Evolutionary conservation across 169 alveolate genomes (phyloP).

Genomic region (Cyclospora cayetanensis): DNA sequence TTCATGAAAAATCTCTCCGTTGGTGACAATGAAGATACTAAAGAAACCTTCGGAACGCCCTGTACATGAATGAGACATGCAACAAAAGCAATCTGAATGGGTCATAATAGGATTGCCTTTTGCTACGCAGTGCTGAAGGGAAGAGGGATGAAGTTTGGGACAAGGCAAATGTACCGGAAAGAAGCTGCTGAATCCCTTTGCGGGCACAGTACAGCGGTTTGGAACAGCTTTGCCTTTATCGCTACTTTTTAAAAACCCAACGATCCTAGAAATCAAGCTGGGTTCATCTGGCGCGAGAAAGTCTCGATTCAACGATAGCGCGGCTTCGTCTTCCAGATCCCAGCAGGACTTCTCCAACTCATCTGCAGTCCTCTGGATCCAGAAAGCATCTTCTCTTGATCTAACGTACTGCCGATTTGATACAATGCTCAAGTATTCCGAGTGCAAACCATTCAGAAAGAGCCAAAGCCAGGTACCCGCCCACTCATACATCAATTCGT

Average conservation of each 20-base stretch:
- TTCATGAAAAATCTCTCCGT: not conserved
- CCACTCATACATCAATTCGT: conserved; percentile 18
- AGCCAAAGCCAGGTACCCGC: conserved; percentile 57
- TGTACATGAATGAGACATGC: too few relatives aligned
- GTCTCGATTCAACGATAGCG: conserved; percentile 18
- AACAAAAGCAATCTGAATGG: too few relatives aligned
- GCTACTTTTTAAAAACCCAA: not conserved
- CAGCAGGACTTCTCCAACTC: conserved; percentile 55
- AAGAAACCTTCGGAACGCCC: too few relatives aligned
- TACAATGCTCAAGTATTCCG: conserved; percentile 58
- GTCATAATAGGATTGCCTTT: too few relatives aligned
- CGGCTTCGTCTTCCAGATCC: conserved; percentile 22
- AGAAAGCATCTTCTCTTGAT: conserved; percentile 17
- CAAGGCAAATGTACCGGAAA: conserved; percentile 23
- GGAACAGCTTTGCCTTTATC: not conserved
- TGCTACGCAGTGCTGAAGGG: too few relatives aligned
- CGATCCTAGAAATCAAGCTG: not conserved
- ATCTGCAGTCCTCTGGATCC: conserved; percentile 47
- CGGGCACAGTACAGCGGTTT: conserved; percentile 16
- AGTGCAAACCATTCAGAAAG: conserved; percentile 47
- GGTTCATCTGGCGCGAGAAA: conserved; percentile 17
- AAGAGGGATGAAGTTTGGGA: too few relatives aligned
- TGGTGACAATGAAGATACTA: too few relatives aligned
- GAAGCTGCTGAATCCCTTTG: not conserved
- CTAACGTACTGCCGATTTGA: conserved; percentile 2